Evolutionary conservation across 371 early-diverging fungal genomes (phyloP).

Genomic region (Phascolomyces articulosus): DNA sequence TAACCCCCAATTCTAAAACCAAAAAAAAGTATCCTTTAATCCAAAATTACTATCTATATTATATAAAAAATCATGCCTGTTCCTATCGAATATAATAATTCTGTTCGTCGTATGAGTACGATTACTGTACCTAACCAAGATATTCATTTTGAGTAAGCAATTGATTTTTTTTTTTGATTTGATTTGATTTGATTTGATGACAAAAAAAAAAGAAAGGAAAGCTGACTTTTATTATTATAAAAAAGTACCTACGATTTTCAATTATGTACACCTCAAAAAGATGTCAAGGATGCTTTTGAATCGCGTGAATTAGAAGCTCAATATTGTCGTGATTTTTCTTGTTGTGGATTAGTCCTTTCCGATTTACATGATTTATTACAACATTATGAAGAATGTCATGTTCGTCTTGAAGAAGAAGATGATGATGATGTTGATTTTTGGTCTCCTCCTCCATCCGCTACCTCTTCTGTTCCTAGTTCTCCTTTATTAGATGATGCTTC

Average conservation of each 20-base stretch:
- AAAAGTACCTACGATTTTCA: constrained; percentile 49
- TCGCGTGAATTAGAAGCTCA: constrained; percentile 82
- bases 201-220: too few relatives aligned
- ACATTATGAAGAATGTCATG: constrained; percentile 95
- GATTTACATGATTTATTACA: constrained; percentile 93
- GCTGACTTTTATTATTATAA: constrained; percentile 2
- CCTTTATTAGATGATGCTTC: constrained; percentile 29
- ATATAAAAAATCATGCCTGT: constrained; percentile 31
- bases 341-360: constrained; percentile 85
- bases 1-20: neutral
- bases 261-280: constrained; percentile 41
- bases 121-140: constrained; percentile 40
- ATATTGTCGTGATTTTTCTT: constrained; percentile 92
- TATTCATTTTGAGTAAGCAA: constrained; percentile 41
- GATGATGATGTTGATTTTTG: constrained; percentile 35
- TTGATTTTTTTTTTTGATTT: too few relatives aligned
- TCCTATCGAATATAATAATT: constrained; percentile 32
- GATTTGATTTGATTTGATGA: neutral
- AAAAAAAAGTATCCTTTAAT: constrained; percentile 21
- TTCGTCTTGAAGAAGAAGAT: constrained; percentile 78
- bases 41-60: neutral
- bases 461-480: constrained; percentile 33
- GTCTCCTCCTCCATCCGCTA: constrained; percentile 31
- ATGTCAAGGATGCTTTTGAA: constrained; percentile 47
- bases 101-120: constrained; percentile 38